Evolutionary conservation across 164 flowering plant species (phyloP), one percentile per base, ranked within the genome.

Genomic region (Stephania yunnanensis): DNA sequence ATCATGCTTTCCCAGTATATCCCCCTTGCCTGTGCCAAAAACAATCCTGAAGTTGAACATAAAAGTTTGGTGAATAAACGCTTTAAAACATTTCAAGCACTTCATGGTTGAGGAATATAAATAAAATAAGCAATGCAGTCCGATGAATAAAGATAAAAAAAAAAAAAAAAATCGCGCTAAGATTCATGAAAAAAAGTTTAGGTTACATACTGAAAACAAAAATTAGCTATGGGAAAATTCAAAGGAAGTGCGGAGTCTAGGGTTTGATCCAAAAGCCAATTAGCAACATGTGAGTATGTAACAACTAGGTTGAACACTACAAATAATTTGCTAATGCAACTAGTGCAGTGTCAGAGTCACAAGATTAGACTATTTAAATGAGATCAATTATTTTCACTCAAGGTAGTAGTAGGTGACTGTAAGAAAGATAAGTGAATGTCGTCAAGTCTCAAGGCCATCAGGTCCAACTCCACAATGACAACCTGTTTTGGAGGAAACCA

Each of bases 1-100:
- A 78, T 95, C 97, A 78, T 95, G 99, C 77, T 68, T 88, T 71
- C 99, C 99, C 81, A 95, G 78, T 45, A 92, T 86, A 82, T 93
- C 98, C 77, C 91, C 98, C 82, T 89, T 92, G 22, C 90, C 92
- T 70, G 81, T 69, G 85, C 80, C 88, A 79, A 95, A 93, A 50
- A 90, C 95, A 25, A 87, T 87, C 89, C 99, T 95, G 86, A 76
- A 85, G 77, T 46, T 74, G 22, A 36, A 20, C 48, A 20, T 29
- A 15, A 76, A 71, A 78, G 30, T 70, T 79, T 67, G 42, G 74
- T 22, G 50, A 53, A 66, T 11, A 30, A 61, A 50, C 46, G 42
- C 8, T 76, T 12, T 30, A 30, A 6, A 55, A 53, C 68, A 31
- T 66, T 19, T 50, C n/a, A 19, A 76, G 17, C 31, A 75, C 36